Percentiles rank a stretch among this genome's conserved stretches.
Evolutionary conservation across 2,329 filamentous ascomycete genomes (phyloP).

Genomic region (Fusarium virguliforme): DNA sequence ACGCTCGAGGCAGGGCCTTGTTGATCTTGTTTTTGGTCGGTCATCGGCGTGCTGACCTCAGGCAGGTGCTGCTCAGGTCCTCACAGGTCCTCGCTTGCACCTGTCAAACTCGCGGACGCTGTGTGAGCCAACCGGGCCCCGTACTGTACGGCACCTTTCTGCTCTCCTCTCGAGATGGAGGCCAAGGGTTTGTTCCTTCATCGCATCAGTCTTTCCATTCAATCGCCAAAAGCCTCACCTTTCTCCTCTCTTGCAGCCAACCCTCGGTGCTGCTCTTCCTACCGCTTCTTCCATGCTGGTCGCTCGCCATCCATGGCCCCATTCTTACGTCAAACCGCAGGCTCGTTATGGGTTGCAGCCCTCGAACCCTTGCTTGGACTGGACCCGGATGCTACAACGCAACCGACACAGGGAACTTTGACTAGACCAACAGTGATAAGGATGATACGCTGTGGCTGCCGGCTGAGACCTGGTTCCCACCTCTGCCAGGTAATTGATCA

Average conservation of each 20-base stretch:
- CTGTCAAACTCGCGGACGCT: conserved; percentile 14
- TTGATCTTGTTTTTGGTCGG: conserved; percentile 57
- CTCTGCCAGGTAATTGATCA: conserved; percentile 35
- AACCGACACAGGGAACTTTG: background rate
- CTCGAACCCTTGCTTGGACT: conserved; percentile 1
- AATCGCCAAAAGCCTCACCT: conserved; percentile 1
- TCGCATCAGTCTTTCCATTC: background rate
- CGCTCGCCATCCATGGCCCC: conserved; percentile 11
- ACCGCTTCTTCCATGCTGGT: background rate
- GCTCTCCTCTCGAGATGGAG: background rate
- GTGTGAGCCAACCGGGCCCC: background rate
- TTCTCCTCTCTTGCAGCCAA: background rate
- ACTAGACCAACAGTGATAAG: conserved; percentile 12
- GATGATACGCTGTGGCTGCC: conserved; percentile 16
- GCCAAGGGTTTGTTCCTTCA: conserved; percentile 4
- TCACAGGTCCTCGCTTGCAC: conserved; percentile 20
- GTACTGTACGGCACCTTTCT: background rate
- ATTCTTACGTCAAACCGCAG: conserved; percentile 35
- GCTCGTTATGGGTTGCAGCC: background rate
- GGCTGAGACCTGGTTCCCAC: conserved; percentile 16
- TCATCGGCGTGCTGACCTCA: conserved; percentile 51
- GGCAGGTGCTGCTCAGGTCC: background rate
- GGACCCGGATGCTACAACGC: conserved; percentile 8
- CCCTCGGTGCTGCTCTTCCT: background rate
- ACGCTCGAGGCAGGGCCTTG: conserved; percentile 2